Base-by-base conservation (phyloP, 129 eudicot genomes). In the Rutidosis leptorrhynchoides region DNA sequence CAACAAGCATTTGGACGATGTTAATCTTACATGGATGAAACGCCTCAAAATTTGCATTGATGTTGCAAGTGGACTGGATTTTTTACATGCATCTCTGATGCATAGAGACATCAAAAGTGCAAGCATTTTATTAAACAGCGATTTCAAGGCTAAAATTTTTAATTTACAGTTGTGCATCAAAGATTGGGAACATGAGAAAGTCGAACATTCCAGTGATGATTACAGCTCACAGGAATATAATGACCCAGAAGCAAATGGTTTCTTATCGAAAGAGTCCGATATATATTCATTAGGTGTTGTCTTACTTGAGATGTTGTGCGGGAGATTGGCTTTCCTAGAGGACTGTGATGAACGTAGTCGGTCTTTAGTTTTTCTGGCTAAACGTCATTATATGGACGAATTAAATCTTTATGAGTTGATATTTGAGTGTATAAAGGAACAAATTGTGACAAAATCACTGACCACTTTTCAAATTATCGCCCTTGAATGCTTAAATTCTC, bases 231-330 rank as follows among this genome's bases (percentile, higher is more conserved):
- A 2, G 45, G 45, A 5, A 9, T 37, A 37, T 10, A 4, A 0
- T 3, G 16, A 37, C 45, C 45, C 45, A 10, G 3, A 37, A 37
- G 15, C 4, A 37, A 10, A 2, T 0, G 0, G 11, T 2, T 1
- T 3, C 15, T 2, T 37, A 37, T 0, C 0, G 0, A 1, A 0
- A 10, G 15, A 37, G 0, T 0, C 16, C 2, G 45, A 37, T 37
- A 37, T 37, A 37, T 37, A 37, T 37, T 37, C 45, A 37, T 37
- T 11, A 11, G 45, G 45, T 37, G 45, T 37, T 14, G 16, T 37
- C 12, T 16, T 37, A 37, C 10, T 37, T 37, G 45, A 37, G 16
- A 37, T 37, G 4, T 37, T 37, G 45, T 2, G 45, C 0, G 45
- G 45, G 45, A 37, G 45, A 11, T 37, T 37, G 45, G 45, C 15